A percentile compares a stretch with the other conserved stretches of the same genome.
Conservation (phyloP, 1,284 basidiomycete genomes). For the Austroboletus novae-zelandiae region DNA sequence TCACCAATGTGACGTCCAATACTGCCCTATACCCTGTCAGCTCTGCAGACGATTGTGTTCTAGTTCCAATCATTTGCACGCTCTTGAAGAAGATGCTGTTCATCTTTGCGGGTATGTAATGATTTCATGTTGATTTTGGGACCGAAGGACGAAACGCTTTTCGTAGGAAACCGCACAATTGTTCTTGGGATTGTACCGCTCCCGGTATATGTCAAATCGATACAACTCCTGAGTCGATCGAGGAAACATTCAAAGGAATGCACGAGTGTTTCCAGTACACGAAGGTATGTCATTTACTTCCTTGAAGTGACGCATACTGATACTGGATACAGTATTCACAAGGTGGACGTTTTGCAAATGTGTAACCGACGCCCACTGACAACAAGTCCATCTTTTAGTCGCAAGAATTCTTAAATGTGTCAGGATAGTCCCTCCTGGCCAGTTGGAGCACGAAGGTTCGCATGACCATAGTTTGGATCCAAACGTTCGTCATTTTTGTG, state of each 20-base stretch:
- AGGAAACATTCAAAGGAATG: conserved; percentile 49
- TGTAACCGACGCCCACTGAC: neutral
- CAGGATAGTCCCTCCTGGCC: conserved; percentile 42
- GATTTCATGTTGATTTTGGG: conserved; percentile 21
- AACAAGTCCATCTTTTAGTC: conserved; percentile 28
- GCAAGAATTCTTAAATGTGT: conserved; percentile 48
- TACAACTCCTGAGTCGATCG: conserved; percentile 50
- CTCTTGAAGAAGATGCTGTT: conserved; percentile 36
- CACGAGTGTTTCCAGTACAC: conserved; percentile 47
- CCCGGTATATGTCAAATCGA: conserved; percentile 54
- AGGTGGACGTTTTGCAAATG: conserved; percentile 8
- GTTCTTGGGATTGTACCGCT: conserved; percentile 41
- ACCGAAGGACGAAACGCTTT: neutral
- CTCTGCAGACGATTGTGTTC: conserved; percentile 52
- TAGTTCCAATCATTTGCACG: conserved; percentile 49
- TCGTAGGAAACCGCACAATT: conserved; percentile 44
- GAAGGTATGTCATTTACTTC: conserved; percentile 31
- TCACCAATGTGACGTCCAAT: conserved; percentile 47
- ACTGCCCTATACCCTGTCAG: conserved; percentile 51
- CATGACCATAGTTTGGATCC: conserved; percentile 46
- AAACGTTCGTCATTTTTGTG: conserved; percentile 47
- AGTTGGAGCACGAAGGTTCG: conserved; percentile 40
- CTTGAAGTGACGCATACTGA: neutral
- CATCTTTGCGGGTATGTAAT: conserved; percentile 57
- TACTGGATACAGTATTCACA: conserved; percentile 21